These are phyloP conservation scores for Phoma herbarum DNA, from an alignment of 2,329 filamentous ascomycete species.

Conservation along the genomic window DNA sequence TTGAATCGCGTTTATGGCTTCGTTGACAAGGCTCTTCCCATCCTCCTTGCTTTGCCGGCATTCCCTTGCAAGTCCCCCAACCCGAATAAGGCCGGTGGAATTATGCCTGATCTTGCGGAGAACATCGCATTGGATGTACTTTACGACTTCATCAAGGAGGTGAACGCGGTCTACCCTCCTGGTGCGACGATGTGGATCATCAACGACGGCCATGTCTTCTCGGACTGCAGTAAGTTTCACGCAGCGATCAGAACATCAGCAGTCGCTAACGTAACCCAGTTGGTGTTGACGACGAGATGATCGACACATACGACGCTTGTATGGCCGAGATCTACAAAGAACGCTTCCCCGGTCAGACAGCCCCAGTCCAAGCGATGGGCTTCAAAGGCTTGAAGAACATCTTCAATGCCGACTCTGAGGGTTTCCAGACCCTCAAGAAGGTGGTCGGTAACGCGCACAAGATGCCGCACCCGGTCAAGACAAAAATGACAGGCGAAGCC, in stretches of 20 bases:
- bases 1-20: slow-evolving; percentile 39
- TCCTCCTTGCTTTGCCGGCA: slow-evolving; percentile 58
- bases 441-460: slow-evolving; percentile 31
- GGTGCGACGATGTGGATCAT: slow-evolving; percentile 55
- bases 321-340: slow-evolving; percentile 52
- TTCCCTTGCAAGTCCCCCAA: slow-evolving; percentile 72
- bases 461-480: slow-evolving; percentile 43
- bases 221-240: slow-evolving; percentile 51
- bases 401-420: slow-evolving; percentile 37
- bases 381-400: slow-evolving; percentile 45
- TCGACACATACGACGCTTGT: slow-evolving; percentile 52
- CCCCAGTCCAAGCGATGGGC: slow-evolving; percentile 35
- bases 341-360: slow-evolving; percentile 30
- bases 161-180: slow-evolving; percentile 52
- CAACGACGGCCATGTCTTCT: slow-evolving; percentile 55
- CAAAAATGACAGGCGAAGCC: slow-evolving; percentile 38
- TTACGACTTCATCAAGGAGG: slow-evolving; percentile 53
- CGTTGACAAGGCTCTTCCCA: slow-evolving; percentile 37
- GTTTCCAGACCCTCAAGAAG: slow-evolving; percentile 34
- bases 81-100: slow-evolving; percentile 62
- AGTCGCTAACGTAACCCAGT: slow-evolving; percentile 35
- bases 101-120: slow-evolving; percentile 55
- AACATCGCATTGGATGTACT: slow-evolving; percentile 54
- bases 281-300: slow-evolving; percentile 56
- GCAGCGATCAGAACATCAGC: background rate